Evolutionary conservation across 768 basidiomycete genomes (phyloP).

Genomic region (Stropharia rugosoannulata): DNA sequence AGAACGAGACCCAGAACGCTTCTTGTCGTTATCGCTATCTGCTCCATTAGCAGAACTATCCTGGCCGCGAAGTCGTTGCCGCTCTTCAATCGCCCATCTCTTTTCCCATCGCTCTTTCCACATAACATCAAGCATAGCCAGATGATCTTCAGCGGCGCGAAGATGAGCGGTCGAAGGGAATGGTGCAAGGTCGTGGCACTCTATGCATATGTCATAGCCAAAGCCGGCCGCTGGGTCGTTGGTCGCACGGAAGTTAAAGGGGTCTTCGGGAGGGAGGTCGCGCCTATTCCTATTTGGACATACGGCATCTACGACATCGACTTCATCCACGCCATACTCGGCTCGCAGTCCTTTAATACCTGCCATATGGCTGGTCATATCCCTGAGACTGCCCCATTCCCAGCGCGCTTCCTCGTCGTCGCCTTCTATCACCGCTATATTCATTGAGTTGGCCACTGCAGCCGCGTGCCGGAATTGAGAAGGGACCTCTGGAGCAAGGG

Average conservation of each 20-base stretch:
- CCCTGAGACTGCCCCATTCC: constrained; percentile 10
- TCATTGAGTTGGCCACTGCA: constrained; percentile 6
- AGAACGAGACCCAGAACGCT: constrained; percentile 24
- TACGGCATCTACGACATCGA: background rate
- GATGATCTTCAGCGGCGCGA: constrained; percentile 74
- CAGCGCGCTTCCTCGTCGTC: constrained; percentile 13
- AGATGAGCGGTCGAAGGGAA: constrained; percentile 69
- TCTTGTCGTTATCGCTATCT: constrained; percentile 6
- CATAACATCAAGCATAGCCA: constrained; percentile 60
- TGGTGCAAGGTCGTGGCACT: constrained; percentile 81
- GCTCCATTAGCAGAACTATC: background rate
- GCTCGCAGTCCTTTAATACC: constrained; percentile 17
- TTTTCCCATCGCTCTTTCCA: constrained; percentile 53
- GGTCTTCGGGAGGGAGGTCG: constrained; percentile 29
- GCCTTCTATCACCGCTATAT: background rate
- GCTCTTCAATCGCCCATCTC: constrained; percentile 25
- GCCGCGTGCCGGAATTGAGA: constrained; percentile 24
- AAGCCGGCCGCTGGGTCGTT: constrained; percentile 49
- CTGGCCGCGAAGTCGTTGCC: constrained; percentile 8
- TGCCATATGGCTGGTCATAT: constrained; percentile 18
- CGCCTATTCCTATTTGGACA: background rate
- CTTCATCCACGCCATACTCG: constrained; percentile 10
- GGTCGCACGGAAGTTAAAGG: constrained; percentile 39
- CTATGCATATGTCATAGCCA: constrained; percentile 85
- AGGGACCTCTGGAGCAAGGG: constrained; percentile 35